Evolutionary conservation across 1,284 basidiomycete species (phyloP), one percentile per base, ranked within the genome.

Genomic region (Neonothopanus nambi): DNA sequence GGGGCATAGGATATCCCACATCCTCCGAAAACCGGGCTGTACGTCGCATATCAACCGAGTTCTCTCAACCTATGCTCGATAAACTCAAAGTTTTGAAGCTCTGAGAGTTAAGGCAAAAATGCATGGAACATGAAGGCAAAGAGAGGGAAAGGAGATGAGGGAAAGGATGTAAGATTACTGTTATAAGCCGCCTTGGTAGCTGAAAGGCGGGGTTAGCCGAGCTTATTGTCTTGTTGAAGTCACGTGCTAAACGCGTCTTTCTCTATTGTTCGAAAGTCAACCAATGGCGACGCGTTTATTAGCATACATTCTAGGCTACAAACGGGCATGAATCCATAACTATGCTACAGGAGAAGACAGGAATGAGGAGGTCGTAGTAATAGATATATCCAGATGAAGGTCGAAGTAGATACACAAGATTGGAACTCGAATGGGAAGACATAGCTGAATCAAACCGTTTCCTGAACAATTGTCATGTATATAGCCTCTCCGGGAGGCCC

Each of bases 381-480:
- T n/a, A 33, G 30, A 33, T n/a, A n/a, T n/a, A n/a, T n/a, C n/a
- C n/a, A n/a, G 30, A 33, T 33, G 13, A 8, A 33, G 30, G 30
- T 11, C 30, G 9, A 33, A 13, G 8, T 3, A 33, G 8, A 33
- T 9, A 33, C 13, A 13, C 18, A 24, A n/a, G n/a, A n/a, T n/a
- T n/a, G n/a, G n/a, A n/a, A n/a, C n/a, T n/a, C n/a, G n/a, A n/a
- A n/a, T n/a, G n/a, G n/a, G n/a, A 21, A 13, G 20, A 13, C 4
- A 40, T 8, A 48, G 21, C 35, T 12, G 26, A 24, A 38, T 54
- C 40, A 63, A 20, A 60, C 57, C 1, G 68, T 72, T 61, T 76
- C 72, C 54, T 69, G 68, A 49, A 72, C 68, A 42, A 75, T 70
- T 3, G 71, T 73, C 72, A 75, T 71, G 58, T 70, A 71, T 41